Evolutionary conservation across 2,329 filamentous ascomycete genomes (phyloP).

Genomic region (Venturia pyrina): DNA sequence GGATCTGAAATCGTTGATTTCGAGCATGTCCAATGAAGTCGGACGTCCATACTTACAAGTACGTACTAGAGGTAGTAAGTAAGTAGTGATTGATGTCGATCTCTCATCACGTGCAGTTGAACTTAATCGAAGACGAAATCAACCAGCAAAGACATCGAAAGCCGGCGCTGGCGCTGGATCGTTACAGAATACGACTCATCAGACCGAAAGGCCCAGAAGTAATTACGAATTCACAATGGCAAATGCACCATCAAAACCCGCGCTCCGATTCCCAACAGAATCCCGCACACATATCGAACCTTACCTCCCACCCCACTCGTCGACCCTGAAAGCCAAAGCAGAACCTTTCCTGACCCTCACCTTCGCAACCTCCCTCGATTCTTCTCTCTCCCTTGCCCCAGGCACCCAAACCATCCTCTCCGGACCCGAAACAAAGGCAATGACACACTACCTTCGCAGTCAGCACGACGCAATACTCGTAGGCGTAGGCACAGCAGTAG

Average conservation of each 20-base stretch:
- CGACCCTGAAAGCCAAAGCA: background rate
- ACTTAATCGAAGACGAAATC: background rate
- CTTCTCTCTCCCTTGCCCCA: conserved; percentile 62
- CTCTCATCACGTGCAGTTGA: background rate
- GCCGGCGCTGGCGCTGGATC: background rate
- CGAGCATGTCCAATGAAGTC: too few species aligned
- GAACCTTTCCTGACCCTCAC: conserved; percentile 44
- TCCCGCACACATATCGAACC: conserved; percentile 6
- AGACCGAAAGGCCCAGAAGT: background rate
- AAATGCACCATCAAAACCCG: background rate
- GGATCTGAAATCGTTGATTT: too few species aligned
- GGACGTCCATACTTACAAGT: background rate
- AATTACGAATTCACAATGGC: background rate
- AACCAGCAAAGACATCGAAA: background rate
- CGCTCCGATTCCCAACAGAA: conserved; percentile 7
- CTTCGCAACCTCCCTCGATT: conserved; percentile 85
- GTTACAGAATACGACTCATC: background rate
- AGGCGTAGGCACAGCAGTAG: conserved; percentile 72
- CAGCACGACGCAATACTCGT: conserved; percentile 77
- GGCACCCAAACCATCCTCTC: conserved; percentile 77
- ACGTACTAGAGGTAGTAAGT: too few species aligned
- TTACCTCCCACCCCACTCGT: background rate
- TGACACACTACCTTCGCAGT: conserved; percentile 85
- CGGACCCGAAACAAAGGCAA: conserved; percentile 71
- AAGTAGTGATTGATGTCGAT: background rate